Conservation (phyloP, 495 filamentous ascomycete genomes). For the Haplographium delicatum region DNA sequence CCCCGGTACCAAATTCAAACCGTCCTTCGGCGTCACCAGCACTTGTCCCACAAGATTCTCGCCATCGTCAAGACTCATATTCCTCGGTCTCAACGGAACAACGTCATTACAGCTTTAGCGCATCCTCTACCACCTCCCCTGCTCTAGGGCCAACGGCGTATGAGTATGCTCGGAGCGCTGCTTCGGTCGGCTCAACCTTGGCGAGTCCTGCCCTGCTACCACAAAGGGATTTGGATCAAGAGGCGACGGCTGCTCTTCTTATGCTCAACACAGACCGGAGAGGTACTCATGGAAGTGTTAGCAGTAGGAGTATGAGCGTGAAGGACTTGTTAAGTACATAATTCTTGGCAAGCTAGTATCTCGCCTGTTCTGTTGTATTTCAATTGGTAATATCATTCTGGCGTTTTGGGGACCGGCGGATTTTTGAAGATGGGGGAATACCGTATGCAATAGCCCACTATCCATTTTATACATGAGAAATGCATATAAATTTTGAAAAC, state of each 20-base stretch:
- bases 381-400: background rate
- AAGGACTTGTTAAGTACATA: conserved; percentile 69
- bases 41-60: conserved; percentile 35
- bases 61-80: conserved; percentile 39
- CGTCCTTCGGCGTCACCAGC: conserved; percentile 46
- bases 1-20: conserved; percentile 26
- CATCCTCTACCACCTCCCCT: conserved; percentile 41
- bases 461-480: background rate
- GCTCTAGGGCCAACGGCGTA: conserved; percentile 38
- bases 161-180: conserved; percentile 25
- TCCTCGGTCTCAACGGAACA: conserved; percentile 39
- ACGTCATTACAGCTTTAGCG: conserved; percentile 39
- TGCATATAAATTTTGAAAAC: background rate
- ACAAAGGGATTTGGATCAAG: conserved; percentile 56
- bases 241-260: conserved; percentile 73
- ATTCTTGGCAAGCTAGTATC: background rate
- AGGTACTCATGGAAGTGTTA: conserved; percentile 25
- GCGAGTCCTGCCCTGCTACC: conserved; percentile 43
- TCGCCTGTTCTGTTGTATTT: background rate
- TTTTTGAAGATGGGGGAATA: background rate
- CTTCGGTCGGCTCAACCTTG: conserved; percentile 34
- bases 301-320: conserved; percentile 60
- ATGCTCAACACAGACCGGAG: conserved; percentile 72
- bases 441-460: background rate
- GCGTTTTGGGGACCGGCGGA: background rate